These are phyloP conservation scores for Cynara cardunculus DNA, from an alignment of 129 eudicot species.

Conservation along the genomic window DNA sequence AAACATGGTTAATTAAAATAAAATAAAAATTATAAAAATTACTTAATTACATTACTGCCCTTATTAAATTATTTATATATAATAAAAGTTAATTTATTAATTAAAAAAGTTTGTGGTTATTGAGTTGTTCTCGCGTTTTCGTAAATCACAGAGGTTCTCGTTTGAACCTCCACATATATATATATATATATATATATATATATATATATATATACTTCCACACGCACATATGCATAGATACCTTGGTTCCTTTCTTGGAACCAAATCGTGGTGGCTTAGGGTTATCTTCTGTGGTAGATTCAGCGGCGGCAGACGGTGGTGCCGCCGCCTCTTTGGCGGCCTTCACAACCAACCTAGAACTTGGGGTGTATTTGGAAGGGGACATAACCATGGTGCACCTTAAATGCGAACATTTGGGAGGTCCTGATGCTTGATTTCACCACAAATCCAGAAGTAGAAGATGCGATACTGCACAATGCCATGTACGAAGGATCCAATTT, in stretches of 20 bases:
- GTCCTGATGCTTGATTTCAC: constrained; percentile 33
- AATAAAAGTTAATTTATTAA: no score
- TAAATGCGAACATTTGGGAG: not conserved
- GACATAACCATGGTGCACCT: constrained; percentile 25
- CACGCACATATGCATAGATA: not conserved
- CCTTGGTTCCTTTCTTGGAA: constrained; percentile 78
- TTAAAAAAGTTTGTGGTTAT: no score
- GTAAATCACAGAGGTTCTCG: no score
- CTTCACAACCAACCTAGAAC: constrained; percentile 51
- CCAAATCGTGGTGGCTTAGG: constrained; percentile 72
- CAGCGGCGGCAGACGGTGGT: constrained; percentile 24
- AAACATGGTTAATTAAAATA: no score
- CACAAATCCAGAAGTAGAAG: constrained; percentile 47
- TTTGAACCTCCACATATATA: no score
- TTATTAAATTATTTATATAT: no score
- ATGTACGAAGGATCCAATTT: constrained; percentile 9
- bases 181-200: no score
- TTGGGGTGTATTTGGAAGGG: constrained; percentile 23
- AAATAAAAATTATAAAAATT: no score
- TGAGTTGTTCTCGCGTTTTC: no score
- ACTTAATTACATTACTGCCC: no score
- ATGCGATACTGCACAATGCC: constrained; percentile 65
- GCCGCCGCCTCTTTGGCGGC: constrained; percentile 47
- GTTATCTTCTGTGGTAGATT: constrained; percentile 23
- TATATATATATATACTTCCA: no score